Conservation (phyloP, 805 yeast species). For the Yamadazyma olivae region DNA sequence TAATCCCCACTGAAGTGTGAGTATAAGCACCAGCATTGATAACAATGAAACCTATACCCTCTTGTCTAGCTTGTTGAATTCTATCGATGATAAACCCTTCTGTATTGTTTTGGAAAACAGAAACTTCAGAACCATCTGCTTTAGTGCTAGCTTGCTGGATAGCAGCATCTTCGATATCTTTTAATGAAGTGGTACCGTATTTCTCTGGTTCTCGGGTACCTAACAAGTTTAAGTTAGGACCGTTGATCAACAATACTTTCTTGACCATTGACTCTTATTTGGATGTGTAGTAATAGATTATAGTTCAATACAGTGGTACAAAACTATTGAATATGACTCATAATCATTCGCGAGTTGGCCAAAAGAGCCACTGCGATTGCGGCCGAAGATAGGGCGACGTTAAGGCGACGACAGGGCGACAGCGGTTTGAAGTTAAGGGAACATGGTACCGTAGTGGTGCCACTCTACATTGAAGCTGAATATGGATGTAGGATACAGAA, state of each 20-base stretch:
- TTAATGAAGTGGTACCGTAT: conserved; percentile 45
- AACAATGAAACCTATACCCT: conserved; percentile 43
- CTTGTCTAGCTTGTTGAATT: conserved; percentile 43
- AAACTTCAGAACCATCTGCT: conserved; percentile 29
- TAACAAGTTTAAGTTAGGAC: conserved; percentile 49
- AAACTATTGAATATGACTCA: not conserved
- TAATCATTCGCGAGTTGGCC: no score
- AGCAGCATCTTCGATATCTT: conserved; percentile 42
- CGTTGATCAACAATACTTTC: conserved; percentile 45
- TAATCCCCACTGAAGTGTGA: conserved; percentile 48
- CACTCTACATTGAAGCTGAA: no score
- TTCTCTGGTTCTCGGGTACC: conserved; percentile 50
- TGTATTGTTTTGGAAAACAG: conserved; percentile 40
- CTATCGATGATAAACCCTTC: conserved; percentile 48
- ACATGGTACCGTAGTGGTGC: no score
- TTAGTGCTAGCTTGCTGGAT: conserved; percentile 26
- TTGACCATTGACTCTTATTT: no score
- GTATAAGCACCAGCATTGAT: conserved; percentile 55
- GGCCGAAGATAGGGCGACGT: no score
- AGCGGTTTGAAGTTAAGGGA: no score
- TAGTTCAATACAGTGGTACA: no score
- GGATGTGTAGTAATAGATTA: no score
- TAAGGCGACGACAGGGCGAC: no score
- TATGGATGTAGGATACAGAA: no score
- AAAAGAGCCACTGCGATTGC: no score